Evolutionary conservation across 257 asterid genomes (phyloP).

Genomic region (Ballota nigra): DNA sequence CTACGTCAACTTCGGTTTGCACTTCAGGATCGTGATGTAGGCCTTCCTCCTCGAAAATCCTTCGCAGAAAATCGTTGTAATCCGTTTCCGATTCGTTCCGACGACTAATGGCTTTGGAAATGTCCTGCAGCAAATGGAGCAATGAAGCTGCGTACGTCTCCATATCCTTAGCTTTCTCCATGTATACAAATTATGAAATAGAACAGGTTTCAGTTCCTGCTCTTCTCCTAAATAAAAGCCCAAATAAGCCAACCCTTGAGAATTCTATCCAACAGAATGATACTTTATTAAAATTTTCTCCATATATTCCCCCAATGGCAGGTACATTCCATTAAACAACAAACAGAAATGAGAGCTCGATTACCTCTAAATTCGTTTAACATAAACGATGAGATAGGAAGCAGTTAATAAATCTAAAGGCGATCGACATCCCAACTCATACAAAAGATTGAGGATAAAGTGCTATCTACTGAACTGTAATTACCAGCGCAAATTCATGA

Average conservation of each 20-base stretch:
- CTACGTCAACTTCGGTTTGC: not conserved
- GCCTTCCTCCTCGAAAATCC: not conserved
- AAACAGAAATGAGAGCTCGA: too few species aligned
- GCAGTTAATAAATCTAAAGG: too few species aligned
- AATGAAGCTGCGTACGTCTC: not conserved
- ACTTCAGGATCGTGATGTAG: not conserved
- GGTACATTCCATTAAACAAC: too few species aligned
- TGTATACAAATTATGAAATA: not conserved
- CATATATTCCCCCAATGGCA: not conserved
- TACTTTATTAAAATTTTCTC: too few species aligned
- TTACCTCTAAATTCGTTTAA: too few species aligned
- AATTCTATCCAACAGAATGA: too few species aligned
- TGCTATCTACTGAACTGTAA: too few species aligned
- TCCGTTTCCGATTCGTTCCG: not conserved
- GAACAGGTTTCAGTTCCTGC: not conserved
- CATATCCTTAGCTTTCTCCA: not conserved
- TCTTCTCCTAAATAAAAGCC: too few species aligned
- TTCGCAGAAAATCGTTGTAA: not conserved
- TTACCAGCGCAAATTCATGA: too few species aligned
- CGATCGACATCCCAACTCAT: too few species aligned
- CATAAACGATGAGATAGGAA: too few species aligned
- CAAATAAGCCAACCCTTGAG: not conserved
- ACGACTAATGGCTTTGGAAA: not conserved
- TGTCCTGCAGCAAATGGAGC: not conserved
- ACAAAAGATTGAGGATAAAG: too few species aligned